Evolutionary conservation across 202 grass and related monocot species (phyloP), one percentile per base, ranked within the genome.

Genomic region (Setaria italica): DNA sequence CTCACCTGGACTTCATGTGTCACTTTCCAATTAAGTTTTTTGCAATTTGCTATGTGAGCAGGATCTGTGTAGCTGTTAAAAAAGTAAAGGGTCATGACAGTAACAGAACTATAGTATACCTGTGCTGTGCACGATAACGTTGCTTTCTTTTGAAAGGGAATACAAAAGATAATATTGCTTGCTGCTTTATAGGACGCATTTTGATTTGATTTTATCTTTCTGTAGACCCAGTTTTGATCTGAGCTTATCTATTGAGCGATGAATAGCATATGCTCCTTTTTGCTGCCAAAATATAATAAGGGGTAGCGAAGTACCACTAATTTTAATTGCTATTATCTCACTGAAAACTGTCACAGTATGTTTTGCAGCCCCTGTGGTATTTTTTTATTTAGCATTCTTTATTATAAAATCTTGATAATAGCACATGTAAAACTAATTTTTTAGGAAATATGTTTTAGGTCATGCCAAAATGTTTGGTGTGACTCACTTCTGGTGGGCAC

Each of bases 61-160:
- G 86, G 54, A 78, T 64, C 72, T 54, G 11, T 54, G 11, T 78
- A 11, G 64, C 43, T 34, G 79, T 33, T 51, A 82, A 51, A 79
- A 55, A 76, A 35, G 54, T 14, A 32, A 51, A 69, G 16, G 25
- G 7, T 6, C 46, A 9, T 20, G 54, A 88, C 39, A 71, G 73
- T 37, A 69, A 70, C 63, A 59, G 11, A 85, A 85, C 42, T 78
- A 48, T 59, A 60, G 53, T 70, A 50, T 70, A 70, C 29, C 50
- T 60, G 74, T 47, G 74, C 50, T 60, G 74, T 47, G 74, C 83
- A 78, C 64, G 65, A 77, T 48, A 78, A 60, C 65, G 53, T 69
- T 85, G 54, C 78, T 87, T 81, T 87, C 41, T 49, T 67, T 7
- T 49, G 49, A 76, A 39, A 76, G 70, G 17, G 49, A 49, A 29